phyloP scores from a whole-genome alignment of 2,329 filamentous ascomycete species.

The Aphanoascus verrucosus region DNA sequence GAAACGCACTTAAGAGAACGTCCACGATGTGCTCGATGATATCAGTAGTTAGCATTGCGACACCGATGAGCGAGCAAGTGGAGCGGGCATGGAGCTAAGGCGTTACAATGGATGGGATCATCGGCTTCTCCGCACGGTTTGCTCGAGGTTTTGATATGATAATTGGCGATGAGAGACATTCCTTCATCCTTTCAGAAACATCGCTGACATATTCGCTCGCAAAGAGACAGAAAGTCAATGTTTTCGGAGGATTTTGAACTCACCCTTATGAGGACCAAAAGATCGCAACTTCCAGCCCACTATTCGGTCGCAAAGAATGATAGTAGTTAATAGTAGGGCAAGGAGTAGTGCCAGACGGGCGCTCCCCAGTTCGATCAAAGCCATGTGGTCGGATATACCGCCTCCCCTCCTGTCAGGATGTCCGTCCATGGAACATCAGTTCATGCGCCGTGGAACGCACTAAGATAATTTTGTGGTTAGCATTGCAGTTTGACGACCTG shows the following conservation, averaged over 20 bases:
- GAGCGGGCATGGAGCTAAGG: background rate
- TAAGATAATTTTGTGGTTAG: background rate
- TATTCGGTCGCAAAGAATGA: no score
- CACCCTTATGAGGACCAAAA: background rate
- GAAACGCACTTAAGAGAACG: no score
- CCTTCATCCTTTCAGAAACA: no score
- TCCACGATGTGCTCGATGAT: background rate
- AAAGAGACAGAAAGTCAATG: background rate
- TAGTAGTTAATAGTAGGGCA: background rate
- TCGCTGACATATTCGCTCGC: no score
- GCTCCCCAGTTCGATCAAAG: background rate
- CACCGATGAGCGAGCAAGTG: background rate
- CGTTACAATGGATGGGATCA: background rate
- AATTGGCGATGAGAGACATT: background rate
- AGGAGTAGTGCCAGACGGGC: background rate
- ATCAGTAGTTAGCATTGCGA: background rate
- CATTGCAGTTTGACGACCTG: no score
- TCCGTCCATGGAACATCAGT: background rate
- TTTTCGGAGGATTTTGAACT: background rate
- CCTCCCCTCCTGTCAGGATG: background rate
- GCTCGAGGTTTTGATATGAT: background rate
- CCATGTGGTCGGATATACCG: constrained; percentile 1
- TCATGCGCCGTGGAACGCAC: background rate
- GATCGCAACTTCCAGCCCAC: no score
- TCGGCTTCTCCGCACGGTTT: background rate